Evolutionary conservation across 2,329 filamentous ascomycete species (phyloP), one percentile per base, ranked within the genome.

Genomic region (Colletotrichum scovillei): DNA sequence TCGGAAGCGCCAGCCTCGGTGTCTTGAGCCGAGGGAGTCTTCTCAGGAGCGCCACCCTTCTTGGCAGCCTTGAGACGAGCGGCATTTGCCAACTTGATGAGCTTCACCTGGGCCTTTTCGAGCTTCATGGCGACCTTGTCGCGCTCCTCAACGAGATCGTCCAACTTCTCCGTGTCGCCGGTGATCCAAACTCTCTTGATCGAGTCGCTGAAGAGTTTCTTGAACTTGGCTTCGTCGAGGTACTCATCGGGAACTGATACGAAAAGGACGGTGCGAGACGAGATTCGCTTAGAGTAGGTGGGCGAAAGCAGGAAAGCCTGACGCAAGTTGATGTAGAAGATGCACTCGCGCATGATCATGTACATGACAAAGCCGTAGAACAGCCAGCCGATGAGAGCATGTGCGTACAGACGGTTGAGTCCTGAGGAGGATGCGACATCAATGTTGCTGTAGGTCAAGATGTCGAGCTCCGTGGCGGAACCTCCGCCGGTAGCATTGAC

Each of bases 271-370:
- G 95, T 98, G 67, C 95, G 92, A 2, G 95, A 96, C 2, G 96
- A 98, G 58, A 98, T 91, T 70, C 95, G 93, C 78, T 92, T 93
- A 66, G 95, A 90, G 81, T 97, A 97, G 60, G 94, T 87, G 12
- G 95, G 95, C 12, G 95, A 95, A 68, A 97, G 89, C 53, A 97
- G 90, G 84, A 97, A 98, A 0, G 96, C 96, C 84, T 98, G 96
- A 75, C 95, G 93, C 64, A 98, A 84, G 79, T 97, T 97, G 86
- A 98, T 93, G 83, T 94, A 97, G 88, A 92, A 98, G 77, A 98
- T 93, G 80, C 91, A 92, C 82, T 98, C 96, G 71, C 96, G 90
- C 69, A 95, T 93, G 75, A 98, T 91, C 79, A 94, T 92, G 83
- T 94, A 97, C 82, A 98, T 92, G 76, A 98, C 88, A 80, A 98